These are phyloP conservation scores for Pezicula carpinea DNA, from an alignment of 2,329 filamentous ascomycete genomes.

Conservation along the genomic window DNA sequence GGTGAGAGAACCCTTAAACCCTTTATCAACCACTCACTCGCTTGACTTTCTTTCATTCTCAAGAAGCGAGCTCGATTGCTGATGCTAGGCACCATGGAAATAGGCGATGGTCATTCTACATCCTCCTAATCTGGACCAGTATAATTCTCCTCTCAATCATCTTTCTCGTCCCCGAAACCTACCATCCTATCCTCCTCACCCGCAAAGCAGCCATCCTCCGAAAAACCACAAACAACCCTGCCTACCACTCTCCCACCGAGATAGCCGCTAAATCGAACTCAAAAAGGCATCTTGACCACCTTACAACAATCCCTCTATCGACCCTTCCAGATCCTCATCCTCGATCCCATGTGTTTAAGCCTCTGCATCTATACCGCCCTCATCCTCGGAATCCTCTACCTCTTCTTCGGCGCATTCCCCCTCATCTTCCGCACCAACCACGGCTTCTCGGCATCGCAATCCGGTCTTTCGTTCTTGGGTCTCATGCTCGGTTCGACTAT, in stretches of 20 bases:
- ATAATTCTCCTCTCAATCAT: constrained; percentile 46
- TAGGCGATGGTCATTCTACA: constrained; percentile 58
- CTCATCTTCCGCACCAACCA: constrained; percentile 71
- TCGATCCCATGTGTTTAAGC: constrained; percentile 79
- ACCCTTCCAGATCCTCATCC: constrained; percentile 71
- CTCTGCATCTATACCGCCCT: constrained; percentile 78
- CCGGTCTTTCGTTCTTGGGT: constrained; percentile 71
- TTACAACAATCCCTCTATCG: constrained; percentile 49
- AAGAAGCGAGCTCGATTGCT: too few species aligned
- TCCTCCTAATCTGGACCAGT: constrained; percentile 59
- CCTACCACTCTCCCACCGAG: constrained; percentile 9
- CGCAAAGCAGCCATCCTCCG: constrained; percentile 8
- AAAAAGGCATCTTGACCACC: constrained; percentile 21
- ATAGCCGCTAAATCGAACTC: neutral
- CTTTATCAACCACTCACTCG: neutral
- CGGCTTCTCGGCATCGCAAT: constrained; percentile 71
- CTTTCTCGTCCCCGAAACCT: constrained; percentile 49
- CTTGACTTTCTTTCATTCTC: too few species aligned
- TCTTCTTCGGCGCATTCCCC: constrained; percentile 84
- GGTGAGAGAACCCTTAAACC: constrained; percentile 29
- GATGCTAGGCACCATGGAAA: too few species aligned
- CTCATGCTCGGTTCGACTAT: constrained; percentile 61
- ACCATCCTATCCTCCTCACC: constrained; percentile 6
- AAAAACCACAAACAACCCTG: constrained; percentile 4
- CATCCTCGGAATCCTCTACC: constrained; percentile 76